Base-by-base conservation (phyloP, 441 rosid genomes). In the Pelargonium cotyledonis region DNA sequence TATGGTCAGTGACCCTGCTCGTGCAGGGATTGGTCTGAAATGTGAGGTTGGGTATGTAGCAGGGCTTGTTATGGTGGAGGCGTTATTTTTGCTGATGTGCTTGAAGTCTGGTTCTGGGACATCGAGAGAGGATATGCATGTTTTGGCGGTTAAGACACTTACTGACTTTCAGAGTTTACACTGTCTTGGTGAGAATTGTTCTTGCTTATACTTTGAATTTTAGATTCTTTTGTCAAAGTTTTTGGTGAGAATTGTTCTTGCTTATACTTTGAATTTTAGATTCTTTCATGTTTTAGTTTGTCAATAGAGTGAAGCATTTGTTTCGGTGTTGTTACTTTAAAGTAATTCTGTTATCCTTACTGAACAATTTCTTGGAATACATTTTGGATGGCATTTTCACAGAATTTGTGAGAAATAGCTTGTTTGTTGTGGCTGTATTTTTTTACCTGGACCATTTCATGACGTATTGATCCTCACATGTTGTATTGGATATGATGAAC, bases 11-110 rank as follows among this genome's bases (percentile, higher is more conserved):
- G 55, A 3, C n/a, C 4, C 14, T 4, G 55, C n/a, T 14, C 15
- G 55, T 49, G 16, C 2, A 11, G 16, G 2, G 55, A 49, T 49
- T 49, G 55, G 55, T 5, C 15, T 12, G 55, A n/a, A 49, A 5
- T 49, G 55, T 49, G 55, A 49, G 55, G 15, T 49, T n/a, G 55
- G 16, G 16, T 49, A 12, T 5, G 5, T 49, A 12, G 55, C 55
- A 11, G 55, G 55, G 55, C 55, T 49, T 49, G 55, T 49, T n/a
- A 49, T 49, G n/a, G n/a, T 12, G 55, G 55, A 49, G 55, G 55
- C 15, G 5, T 49, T 49, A 14, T 49, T 49, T 14, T 49, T 49
- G 55, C 16, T 49, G 16, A 0, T 49, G 55, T 11, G 55, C 55
- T 49, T 49, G 55, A 49, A 49, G 55, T 49, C n/a, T 12, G 15